Evolutionary conservation across 192 early-diverging fungal species (phyloP).

Genomic region (Coemansia sp.): DNA sequence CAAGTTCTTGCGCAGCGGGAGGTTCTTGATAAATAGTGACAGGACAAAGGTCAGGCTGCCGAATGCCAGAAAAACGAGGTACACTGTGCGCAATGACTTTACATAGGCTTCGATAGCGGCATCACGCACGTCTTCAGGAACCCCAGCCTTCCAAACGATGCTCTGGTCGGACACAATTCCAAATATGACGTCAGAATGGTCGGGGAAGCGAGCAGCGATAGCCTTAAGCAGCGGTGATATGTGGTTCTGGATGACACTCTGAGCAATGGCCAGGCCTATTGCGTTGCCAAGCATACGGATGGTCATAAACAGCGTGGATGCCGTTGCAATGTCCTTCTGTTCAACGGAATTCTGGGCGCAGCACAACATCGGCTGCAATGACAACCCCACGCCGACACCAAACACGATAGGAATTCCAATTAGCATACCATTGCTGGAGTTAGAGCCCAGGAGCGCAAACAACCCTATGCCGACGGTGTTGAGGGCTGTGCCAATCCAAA

Average conservation of each 20-base stretch:
- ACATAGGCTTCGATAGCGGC: conserved; percentile 58
- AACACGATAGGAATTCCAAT: conserved; percentile 46
- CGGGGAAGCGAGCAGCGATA: conserved; percentile 42
- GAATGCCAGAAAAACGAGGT: conserved; percentile 55
- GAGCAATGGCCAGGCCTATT: conserved; percentile 35
- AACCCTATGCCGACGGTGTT: conserved; percentile 28
- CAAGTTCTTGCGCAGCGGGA: conserved; percentile 34
- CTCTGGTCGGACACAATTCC: conserved; percentile 37
- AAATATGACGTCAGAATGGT: conserved; percentile 30
- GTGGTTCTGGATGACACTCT: conserved; percentile 37
- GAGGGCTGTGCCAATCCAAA: conserved; percentile 28
- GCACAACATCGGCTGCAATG: conserved; percentile 43
- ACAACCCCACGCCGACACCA: conserved; percentile 48
- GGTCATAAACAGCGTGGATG: conserved; percentile 42
- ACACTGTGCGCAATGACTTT: conserved; percentile 51
- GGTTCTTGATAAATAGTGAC: conserved; percentile 53
- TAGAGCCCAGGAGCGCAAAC: conserved; percentile 24
- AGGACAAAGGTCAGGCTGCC: conserved; percentile 47
- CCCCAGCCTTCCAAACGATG: conserved; percentile 21
- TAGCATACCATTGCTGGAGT: conserved; percentile 25
- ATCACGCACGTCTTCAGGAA: conserved; percentile 32
- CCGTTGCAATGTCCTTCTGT: conserved; percentile 30
- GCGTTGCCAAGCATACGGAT: conserved; percentile 42
- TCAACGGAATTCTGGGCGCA: conserved; percentile 37
- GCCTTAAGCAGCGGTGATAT: conserved; percentile 13